Percentiles rank a stretch among this genome's conserved stretches.
Evolutionary conservation across 257 asterid species (phyloP).

Genomic region (Linaria vulgaris): DNA sequence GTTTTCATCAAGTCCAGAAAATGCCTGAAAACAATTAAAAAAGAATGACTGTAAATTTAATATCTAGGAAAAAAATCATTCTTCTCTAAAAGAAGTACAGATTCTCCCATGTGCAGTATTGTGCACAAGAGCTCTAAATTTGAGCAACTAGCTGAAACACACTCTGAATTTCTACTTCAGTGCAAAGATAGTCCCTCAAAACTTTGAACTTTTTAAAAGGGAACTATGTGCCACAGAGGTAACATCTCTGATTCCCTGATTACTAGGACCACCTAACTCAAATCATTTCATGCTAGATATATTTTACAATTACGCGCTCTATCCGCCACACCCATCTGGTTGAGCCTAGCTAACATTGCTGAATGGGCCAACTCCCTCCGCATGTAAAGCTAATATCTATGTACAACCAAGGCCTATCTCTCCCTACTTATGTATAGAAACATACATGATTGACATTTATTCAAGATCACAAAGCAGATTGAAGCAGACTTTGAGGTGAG

Average conservation of each 20-base stretch:
- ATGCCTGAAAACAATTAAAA: conserved; percentile 60
- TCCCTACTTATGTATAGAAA: background rate
- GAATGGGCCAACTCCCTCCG: background rate
- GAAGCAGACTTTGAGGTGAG: too few relatives aligned
- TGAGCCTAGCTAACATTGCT: background rate
- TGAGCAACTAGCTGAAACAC: background rate
- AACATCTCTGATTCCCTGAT: background rate
- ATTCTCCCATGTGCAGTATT: conserved; percentile 11
- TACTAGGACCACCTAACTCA: background rate
- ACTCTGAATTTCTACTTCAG: too few relatives aligned
- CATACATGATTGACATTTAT: too few relatives aligned
- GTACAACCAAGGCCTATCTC: background rate
- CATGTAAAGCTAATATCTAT: background rate
- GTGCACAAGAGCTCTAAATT: background rate
- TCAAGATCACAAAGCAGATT: too few relatives aligned
- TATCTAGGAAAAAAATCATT: background rate
- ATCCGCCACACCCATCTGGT: too few relatives aligned
- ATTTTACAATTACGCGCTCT: too few relatives aligned
- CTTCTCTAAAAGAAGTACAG: conserved; percentile 4
- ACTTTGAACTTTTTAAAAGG: too few relatives aligned
- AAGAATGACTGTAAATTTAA: conserved; percentile 9
- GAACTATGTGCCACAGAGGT: background rate
- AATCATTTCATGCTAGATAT: background rate
- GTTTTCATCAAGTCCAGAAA: conserved; percentile 91
- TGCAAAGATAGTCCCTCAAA: too few relatives aligned